Evolutionary conservation across 768 basidiomycete species (phyloP).

Genomic region (Cytidiella melzeri): DNA sequence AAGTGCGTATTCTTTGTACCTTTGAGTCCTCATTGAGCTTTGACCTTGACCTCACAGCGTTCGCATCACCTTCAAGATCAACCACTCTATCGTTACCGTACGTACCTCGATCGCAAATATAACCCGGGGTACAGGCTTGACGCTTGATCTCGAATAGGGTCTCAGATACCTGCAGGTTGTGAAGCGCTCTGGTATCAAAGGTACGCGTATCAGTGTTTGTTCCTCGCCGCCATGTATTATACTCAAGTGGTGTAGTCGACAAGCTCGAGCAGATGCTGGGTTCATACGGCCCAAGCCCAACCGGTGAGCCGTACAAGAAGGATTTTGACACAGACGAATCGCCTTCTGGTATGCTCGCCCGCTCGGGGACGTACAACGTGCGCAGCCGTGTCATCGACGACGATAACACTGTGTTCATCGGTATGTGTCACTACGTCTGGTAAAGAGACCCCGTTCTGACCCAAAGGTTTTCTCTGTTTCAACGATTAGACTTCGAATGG

Average conservation of each 20-base stretch:
- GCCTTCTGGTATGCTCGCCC: slow-evolving; percentile 78
- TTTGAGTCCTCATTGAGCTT: background rate
- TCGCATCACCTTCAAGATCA: slow-evolving; percentile 78
- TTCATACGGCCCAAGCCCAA: slow-evolving; percentile 76
- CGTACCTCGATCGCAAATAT: slow-evolving; percentile 15
- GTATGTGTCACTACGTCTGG: slow-evolving; percentile 35
- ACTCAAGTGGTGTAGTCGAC: slow-evolving; percentile 75
- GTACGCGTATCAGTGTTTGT: slow-evolving; percentile 30
- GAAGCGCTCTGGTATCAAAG: slow-evolving; percentile 69
- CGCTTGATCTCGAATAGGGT: slow-evolving; percentile 38
- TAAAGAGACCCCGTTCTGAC: background rate
- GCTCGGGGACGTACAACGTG: slow-evolving; percentile 73
- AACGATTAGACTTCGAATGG: slow-evolving; percentile 72
- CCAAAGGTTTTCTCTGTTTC: too few relatives aligned
- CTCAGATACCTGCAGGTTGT: slow-evolving; percentile 87
- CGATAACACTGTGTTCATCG: slow-evolving; percentile 73
- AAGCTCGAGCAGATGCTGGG: slow-evolving; percentile 93
- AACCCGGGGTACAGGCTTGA: slow-evolving; percentile 12
- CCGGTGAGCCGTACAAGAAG: slow-evolving; percentile 62
- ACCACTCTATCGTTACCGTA: slow-evolving; percentile 84
- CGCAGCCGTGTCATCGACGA: slow-evolving; percentile 84
- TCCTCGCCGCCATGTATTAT: too few relatives aligned
- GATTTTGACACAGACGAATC: slow-evolving; percentile 64
- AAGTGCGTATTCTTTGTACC: slow-evolving; percentile 44
- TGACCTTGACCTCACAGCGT: slow-evolving; percentile 47